Conservation (phyloP, 106 monocot genomes). For the Hemerocallis citrina region DNA sequence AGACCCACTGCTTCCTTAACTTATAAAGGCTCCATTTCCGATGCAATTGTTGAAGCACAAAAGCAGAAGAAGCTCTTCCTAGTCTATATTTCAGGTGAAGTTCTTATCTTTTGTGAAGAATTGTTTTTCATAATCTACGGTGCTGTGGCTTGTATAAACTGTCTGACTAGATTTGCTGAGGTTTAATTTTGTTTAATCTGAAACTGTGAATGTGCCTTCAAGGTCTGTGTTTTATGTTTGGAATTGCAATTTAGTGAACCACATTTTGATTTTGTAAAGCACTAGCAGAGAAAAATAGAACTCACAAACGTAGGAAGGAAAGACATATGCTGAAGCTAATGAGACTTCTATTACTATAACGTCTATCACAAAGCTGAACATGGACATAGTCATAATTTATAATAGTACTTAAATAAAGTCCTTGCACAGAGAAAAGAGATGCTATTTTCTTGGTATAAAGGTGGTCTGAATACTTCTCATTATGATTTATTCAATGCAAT, state of each 20-base stretch:
- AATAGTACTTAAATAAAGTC: too few relatives aligned
- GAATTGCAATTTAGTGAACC: background rate
- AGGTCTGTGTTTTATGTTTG: background rate
- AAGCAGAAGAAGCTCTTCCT: slow-evolving; percentile 72
- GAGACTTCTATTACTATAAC: too few relatives aligned
- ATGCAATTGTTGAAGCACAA: slow-evolving; percentile 62
- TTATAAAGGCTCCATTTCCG: slow-evolving; percentile 78
- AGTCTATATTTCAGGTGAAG: slow-evolving; percentile 79
- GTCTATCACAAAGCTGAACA: too few relatives aligned
- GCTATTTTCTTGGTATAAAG: too few relatives aligned
- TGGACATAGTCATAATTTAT: too few relatives aligned
- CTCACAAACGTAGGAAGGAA: background rate
- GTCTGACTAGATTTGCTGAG: background rate
- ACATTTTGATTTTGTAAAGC: background rate
- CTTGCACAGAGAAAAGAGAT: too few relatives aligned
- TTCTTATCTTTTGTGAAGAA: background rate
- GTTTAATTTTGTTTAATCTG: background rate
- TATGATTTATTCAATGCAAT: too few relatives aligned
- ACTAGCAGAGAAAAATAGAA: background rate
- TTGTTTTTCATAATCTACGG: too few relatives aligned
- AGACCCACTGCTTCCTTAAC: slow-evolving; percentile 37
- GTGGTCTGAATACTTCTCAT: too few relatives aligned
- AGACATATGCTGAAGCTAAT: too few relatives aligned
- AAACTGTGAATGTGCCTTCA: background rate
- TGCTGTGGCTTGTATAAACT: background rate